Evolutionary conservation across 495 filamentous ascomycete genomes (phyloP), one percentile per base, ranked within the genome.

Genomic region (Penicillium daleae): DNA sequence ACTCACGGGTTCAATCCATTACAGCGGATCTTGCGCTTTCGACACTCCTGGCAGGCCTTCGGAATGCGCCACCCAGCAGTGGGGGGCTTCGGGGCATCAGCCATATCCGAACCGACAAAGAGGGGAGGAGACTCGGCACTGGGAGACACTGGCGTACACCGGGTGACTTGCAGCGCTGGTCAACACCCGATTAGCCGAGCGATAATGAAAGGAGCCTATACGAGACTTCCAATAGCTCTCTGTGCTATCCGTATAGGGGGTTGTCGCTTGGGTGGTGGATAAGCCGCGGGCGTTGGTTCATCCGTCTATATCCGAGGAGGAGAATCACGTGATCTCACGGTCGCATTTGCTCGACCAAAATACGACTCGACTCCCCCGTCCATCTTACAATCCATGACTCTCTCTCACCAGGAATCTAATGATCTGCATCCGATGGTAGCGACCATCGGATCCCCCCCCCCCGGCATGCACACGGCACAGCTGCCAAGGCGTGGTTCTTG

Each of bases 11-110:
- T 69, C 40, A 63, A 51, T 31, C 78, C 78, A 54, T 76, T 78
- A 66, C 78, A 81, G 22, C 74, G 73, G 67, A 81, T 80, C 64
- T 81, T 81, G 59, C 77, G 67, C 56, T 75, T 76, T 15, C 78
- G 71, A 53, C 78, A 81, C 61, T 79, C 76, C 59, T 81, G 70
- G 52, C 78, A 81, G 0, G 78, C 78, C 40, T 79, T 79, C 46
- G 78, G 68, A 39, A 77, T 78, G 27, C 78, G 75, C 76, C 75
- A 78, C 10, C 68, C 68, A 2, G 67, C 7, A 19, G 68, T 68
- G 9, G 68, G 21, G 27, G 63, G 31, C 49, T 62, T 58, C 7
- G 64, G 60, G 15, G 68, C 35, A 40, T 77, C 73, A 56, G 63
- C 64, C 77, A 79, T 78, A 61, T 61, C 61, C 60, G 57, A 61